These are phyloP conservation scores for Aspergillus bridgeri DNA, from an alignment of 495 filamentous ascomycete species.

Conservation along the genomic window DNA sequence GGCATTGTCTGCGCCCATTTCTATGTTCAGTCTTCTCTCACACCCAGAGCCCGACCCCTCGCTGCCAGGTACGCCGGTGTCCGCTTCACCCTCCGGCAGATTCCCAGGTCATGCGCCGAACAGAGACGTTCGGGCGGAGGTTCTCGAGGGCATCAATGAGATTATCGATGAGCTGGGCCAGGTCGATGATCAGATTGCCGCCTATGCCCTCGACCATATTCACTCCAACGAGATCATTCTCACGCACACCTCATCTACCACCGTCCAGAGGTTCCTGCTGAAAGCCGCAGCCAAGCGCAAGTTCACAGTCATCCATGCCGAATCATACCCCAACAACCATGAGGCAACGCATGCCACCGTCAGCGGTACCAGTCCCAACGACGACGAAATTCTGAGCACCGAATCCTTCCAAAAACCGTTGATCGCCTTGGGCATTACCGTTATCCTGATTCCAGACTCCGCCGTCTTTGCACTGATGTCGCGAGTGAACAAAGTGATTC, in stretches of 20 bases:
- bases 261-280: slow-evolving; percentile 80
- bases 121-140: slow-evolving; percentile 77
- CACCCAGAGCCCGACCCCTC: slow-evolving; percentile 48
- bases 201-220: slow-evolving; percentile 82
- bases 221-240: slow-evolving; percentile 87
- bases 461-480: slow-evolving; percentile 90
- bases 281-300: slow-evolving; percentile 80
- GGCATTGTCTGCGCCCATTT: slow-evolving; percentile 52
- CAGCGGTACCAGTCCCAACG: slow-evolving; percentile 43
- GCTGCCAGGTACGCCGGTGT: slow-evolving; percentile 43
- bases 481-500: slow-evolving; percentile 87
- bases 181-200: slow-evolving; percentile 84
- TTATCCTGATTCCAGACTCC: slow-evolving; percentile 77
- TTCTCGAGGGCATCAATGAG: slow-evolving; percentile 83
- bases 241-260: slow-evolving; percentile 74
- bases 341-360: slow-evolving; percentile 56
- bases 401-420: slow-evolving; percentile 71
- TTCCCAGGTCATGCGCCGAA: slow-evolving; percentile 30
- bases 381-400: slow-evolving; percentile 47
- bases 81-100: slow-evolving; percentile 39
- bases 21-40: slow-evolving; percentile 83
- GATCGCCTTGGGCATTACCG: slow-evolving; percentile 69
- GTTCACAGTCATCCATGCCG: slow-evolving; percentile 81
- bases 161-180: slow-evolving; percentile 88
- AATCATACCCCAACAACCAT: slow-evolving; percentile 67